Evolutionary conservation across 306 rosid species (phyloP), one percentile per base, ranked within the genome.

Genomic region (Rosa lucieae): DNA sequence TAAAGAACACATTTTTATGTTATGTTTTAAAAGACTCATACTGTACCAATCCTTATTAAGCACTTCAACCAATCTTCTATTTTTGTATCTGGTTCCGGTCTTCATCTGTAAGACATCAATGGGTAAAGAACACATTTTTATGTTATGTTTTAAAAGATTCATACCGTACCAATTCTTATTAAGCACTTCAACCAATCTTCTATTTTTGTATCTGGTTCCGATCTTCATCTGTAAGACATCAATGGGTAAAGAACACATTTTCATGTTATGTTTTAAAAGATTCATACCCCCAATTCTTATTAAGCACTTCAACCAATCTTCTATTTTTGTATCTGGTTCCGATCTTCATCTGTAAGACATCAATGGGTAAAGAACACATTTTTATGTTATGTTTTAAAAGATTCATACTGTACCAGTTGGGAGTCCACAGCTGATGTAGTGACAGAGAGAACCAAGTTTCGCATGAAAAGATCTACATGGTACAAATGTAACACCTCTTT

Each of bases 381-480:
- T 18, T 37, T 58, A 69, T 70, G 71, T 77, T 61, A 76, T 81
- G 83, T 66, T 82, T 52, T 65, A 70, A 56, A 75, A 35, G 73
- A 53, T 46, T 29, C 78, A 85, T 82, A 84, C 75, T 74, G 79
- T 77, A 84, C 82, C 68, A 49, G 53, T 82, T 79, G 20, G 52
- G 71, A 66, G 61, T 53, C 84, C 84, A 65, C 72, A 73, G 82
- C 78, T 75, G 66, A 55, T 12, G 86, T 59, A 72, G 70, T 48
- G 70, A 77, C 58, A 23, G 65, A 69, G 90, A 58, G 92, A 88
- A 84, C 74, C 85, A 80, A 73, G 72, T 78, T 81, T 35, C 21
- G 76, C 82, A 78, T 35, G 77, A 68, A 82, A 70, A 53, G 23
- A 65, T 86, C 89, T 78, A 79, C 80, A 84, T 46, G 63, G 81